A percentile compares a stretch with the other conserved stretches of the same genome.
Conservation (phyloP, 441 rosid genomes). For the Sinapis alba region DNA sequence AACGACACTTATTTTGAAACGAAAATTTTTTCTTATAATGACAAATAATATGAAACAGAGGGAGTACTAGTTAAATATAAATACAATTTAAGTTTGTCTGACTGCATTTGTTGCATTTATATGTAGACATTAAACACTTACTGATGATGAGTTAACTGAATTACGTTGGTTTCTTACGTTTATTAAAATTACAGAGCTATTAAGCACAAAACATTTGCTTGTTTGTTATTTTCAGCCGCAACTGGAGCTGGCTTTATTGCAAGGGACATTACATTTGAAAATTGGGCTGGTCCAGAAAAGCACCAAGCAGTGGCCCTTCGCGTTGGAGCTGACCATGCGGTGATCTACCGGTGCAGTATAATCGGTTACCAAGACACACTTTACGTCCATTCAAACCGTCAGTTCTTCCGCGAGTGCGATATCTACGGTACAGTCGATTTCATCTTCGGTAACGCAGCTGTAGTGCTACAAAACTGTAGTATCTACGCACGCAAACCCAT, state of each 20-base stretch:
- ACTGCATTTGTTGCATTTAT: conserved; percentile 1
- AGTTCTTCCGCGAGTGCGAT: conserved; percentile 84
- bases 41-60: no score
- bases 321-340: conserved; percentile 84
- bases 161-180: background rate
- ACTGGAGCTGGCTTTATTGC: conserved; percentile 89
- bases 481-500: conserved; percentile 82
- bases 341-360: conserved; percentile 71
- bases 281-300: conserved; percentile 80
- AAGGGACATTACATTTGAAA: conserved; percentile 82
- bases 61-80: background rate
- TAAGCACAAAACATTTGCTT: background rate
- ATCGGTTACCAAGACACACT: conserved; percentile 91
- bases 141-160: background rate
- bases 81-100: background rate
- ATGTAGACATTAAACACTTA: background rate
- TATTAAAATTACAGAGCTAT: background rate
- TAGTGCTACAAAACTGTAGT: conserved; percentile 80
- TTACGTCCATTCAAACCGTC: conserved; percentile 97
- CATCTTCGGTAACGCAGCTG: conserved; percentile 91
- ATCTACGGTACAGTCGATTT: conserved; percentile 91
- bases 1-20: no score
- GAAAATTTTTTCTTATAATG: no score
- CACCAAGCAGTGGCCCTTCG: conserved; percentile 98
- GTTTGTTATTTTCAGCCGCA: conserved; percentile 58